Percentiles rank a stretch among this genome's conserved stretches.
phyloP scores from a whole-genome alignment of 2,329 filamentous ascomycete genomes.

The Davidsoniella neocaledoniae region DNA sequence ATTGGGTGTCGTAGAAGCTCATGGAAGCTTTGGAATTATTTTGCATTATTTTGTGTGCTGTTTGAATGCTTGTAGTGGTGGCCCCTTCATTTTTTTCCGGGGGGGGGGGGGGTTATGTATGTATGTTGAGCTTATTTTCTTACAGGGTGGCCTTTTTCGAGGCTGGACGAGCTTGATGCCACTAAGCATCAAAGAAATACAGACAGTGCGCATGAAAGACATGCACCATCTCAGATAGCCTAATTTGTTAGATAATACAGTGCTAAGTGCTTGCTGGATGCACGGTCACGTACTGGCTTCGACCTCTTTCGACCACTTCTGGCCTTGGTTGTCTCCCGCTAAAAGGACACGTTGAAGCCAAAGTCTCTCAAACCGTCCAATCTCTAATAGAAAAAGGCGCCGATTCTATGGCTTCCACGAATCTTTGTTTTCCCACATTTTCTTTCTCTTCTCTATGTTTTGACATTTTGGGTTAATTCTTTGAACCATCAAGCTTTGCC shows the following conservation, averaged over 20 bases:
- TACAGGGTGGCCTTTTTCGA: constrained; percentile 2
- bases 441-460: constrained; percentile 17
- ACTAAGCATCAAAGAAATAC: not conserved
- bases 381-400: constrained; percentile 8
- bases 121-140: not conserved
- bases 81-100: no score
- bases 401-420: not conserved
- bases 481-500: no score
- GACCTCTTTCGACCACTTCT: not conserved
- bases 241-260: no score
- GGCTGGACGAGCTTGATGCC: not conserved
- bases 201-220: no score
- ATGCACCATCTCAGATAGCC: no score
- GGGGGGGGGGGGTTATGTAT: not conserved
- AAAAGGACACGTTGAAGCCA: constrained; percentile 14
- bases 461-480: not conserved
- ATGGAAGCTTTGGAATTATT: constrained; percentile 2
- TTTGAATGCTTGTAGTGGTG: not conserved
- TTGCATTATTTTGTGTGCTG: no score
- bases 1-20: constrained; percentile 4
- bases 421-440: constrained; percentile 4
- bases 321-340: constrained; percentile 6
- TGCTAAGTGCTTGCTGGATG: no score
- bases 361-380: not conserved
- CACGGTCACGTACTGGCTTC: no score